Conservation (phyloP, 345 rosid genomes). For the Gossypium turneri region DNA sequence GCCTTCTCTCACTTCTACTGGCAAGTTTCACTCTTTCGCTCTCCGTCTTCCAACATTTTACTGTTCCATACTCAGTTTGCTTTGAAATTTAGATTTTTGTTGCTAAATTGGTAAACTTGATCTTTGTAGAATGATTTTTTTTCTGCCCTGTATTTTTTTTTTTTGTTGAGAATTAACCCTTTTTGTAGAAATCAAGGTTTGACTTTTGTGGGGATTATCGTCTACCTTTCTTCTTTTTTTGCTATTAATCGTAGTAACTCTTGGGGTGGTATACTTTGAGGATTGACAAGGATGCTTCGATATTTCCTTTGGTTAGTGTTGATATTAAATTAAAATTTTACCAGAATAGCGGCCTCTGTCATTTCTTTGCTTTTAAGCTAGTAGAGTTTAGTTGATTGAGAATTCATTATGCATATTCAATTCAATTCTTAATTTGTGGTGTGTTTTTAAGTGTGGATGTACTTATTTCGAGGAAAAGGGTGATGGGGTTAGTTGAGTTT, state of each 20-base stretch:
- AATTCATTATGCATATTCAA: background rate
- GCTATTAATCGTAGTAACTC: background rate
- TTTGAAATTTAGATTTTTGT: background rate
- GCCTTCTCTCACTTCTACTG: background rate
- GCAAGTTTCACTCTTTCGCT: constrained; percentile 1
- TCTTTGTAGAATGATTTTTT: background rate
- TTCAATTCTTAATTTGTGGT: background rate
- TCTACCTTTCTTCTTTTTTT: background rate
- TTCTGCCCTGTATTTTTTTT: background rate
- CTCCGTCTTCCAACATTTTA: background rate
- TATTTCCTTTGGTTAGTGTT: background rate
- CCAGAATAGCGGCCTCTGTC: background rate
- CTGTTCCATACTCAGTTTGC: background rate
- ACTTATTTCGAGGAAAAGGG: background rate
- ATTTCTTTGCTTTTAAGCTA: constrained; percentile 9
- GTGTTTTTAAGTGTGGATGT: background rate
- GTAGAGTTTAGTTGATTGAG: constrained; percentile 9
- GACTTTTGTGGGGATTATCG: constrained; percentile 1
- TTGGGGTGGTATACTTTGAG: too few relatives aligned
- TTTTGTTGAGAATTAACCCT: background rate
- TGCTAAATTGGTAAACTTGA: background rate
- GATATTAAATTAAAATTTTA: background rate
- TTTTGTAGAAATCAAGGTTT: background rate
- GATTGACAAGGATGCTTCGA: background rate
- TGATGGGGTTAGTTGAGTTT: background rate